These are phyloP conservation scores for Primulina huaijiensis DNA, from an alignment of 257 asterid genomes.

Conservation along the genomic window DNA sequence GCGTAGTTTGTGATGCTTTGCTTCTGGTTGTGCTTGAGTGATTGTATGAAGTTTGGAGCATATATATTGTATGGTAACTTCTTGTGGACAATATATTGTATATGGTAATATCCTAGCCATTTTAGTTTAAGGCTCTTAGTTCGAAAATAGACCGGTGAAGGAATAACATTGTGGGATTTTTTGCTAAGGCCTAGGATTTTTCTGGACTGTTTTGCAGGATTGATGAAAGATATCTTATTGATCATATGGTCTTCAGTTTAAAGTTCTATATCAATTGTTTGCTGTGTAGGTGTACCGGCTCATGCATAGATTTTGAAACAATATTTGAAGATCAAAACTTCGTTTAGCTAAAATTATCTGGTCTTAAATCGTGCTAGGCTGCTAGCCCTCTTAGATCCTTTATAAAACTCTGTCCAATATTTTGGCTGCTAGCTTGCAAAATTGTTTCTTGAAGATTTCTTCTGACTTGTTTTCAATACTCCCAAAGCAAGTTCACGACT, in stretches of 20 bases:
- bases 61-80: neutral
- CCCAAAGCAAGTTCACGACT: neutral
- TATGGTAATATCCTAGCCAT: neutral
- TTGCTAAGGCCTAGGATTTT: slow-evolving; percentile 9
- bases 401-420: neutral
- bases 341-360: neutral
- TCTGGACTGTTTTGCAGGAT: neutral
- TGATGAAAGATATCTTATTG: slow-evolving; percentile 2
- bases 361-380: neutral
- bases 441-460: neutral
- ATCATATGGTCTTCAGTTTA: neutral
- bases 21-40: slow-evolving; percentile 8
- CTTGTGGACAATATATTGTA: slow-evolving; percentile 12
- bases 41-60: slow-evolving; percentile 17
- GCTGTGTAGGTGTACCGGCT: neutral
- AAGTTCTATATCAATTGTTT: neutral
- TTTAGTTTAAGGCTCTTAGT: slow-evolving; percentile 3
- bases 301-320: neutral
- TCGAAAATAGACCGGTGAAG: neutral
- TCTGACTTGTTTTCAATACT: neutral
- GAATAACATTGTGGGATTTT: neutral
- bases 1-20: neutral
- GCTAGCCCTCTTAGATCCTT: neutral
- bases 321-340: neutral
- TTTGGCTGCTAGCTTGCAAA: neutral